A percentile compares a stretch with the other conserved stretches of the same genome.
phyloP scores from a whole-genome alignment of 306 rosid species.

The Medicago lupulina region DNA sequence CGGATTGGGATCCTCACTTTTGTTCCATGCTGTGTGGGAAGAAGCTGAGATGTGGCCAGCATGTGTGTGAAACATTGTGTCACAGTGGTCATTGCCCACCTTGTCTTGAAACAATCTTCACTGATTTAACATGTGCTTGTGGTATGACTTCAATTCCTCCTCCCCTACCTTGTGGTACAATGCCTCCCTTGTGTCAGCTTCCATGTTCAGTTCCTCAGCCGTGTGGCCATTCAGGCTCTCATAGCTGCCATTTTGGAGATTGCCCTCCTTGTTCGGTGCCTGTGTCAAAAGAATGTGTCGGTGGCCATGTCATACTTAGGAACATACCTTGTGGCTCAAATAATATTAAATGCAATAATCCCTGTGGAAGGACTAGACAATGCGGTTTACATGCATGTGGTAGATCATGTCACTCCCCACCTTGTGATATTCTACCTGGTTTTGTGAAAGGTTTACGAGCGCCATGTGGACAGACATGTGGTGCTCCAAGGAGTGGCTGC shows the following conservation, averaged over 20 bases:
- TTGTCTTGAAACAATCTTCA: conserved; percentile 87
- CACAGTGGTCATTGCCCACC: conserved; percentile 97
- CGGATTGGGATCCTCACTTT: conserved; percentile 88
- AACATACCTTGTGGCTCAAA: conserved; percentile 94
- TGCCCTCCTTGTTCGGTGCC: conserved; percentile 96
- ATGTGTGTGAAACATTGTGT: conserved; percentile 79
- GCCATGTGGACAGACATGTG: conserved; percentile 92
- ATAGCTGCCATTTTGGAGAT: conserved; percentile 96
- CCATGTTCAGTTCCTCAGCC: conserved; percentile 87
- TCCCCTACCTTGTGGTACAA: conserved; percentile 90
- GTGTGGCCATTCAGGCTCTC: conserved; percentile 87
- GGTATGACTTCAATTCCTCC: conserved; percentile 88
- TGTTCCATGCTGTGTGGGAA: conserved; percentile 85
- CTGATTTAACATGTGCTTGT: conserved; percentile 89
- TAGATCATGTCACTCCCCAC: conserved; percentile 76
- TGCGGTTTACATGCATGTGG: conserved; percentile 94
- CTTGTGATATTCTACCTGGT: conserved; percentile 64
- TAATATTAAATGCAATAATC: conserved; percentile 89
- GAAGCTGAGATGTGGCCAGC: conserved; percentile 91
- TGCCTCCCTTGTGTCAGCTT: conserved; percentile 82
- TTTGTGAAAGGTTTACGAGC: conserved; percentile 54
- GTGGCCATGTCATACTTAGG: conserved; percentile 91
- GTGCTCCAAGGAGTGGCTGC: conserved; percentile 91
- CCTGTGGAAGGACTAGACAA: conserved; percentile 91
- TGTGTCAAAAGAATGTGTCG: conserved; percentile 88